Percentiles rank a stretch among this genome's conserved stretches.
These are phyloP conservation scores for Musa beccarii DNA, from an alignment of 176 grass and related monocot genomes.

Conservation along the genomic window DNA sequence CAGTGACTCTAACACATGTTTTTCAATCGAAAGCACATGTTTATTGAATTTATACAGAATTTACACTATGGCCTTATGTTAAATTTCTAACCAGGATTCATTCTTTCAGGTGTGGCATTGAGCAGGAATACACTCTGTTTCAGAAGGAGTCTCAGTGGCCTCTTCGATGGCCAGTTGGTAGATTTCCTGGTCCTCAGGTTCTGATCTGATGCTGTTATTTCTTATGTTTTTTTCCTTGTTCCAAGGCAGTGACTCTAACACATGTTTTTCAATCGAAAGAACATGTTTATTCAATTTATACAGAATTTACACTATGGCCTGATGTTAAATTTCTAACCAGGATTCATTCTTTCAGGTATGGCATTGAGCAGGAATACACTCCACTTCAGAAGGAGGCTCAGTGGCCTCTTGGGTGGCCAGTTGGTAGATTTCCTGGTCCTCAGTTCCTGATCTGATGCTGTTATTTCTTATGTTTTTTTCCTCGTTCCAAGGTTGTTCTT, in stretches of 20 bases:
- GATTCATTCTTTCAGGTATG: not conserved
- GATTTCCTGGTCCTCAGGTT: slow-evolving; percentile 14
- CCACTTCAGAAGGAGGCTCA: slow-evolving; percentile 12
- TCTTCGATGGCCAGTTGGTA: slow-evolving; percentile 16
- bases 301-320: too few relatives aligned
- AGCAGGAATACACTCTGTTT: slow-evolving; percentile 18
- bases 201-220: not conserved
- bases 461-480: not conserved
- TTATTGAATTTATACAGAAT: too few relatives aligned
- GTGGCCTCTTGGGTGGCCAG: slow-evolving; percentile 16
- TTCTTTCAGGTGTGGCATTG: slow-evolving; percentile 9
- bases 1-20: too few relatives aligned
- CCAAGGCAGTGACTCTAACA: too few relatives aligned
- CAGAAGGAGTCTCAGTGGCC: slow-evolving; percentile 17
- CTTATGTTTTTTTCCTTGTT: not conserved
- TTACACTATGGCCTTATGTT: too few relatives aligned
- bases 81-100: not conserved
- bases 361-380: slow-evolving; percentile 21
- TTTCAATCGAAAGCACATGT: too few relatives aligned
- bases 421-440: slow-evolving; percentile 13
- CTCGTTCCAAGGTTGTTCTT: too few relatives aligned
- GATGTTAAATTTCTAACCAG: too few relatives aligned
- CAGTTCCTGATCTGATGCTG: not conserved
- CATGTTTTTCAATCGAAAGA: too few relatives aligned
- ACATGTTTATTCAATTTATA: too few relatives aligned